Base-by-base conservation (phyloP, 2,329 filamentous ascomycete species). In the Aureobasidium zeae region DNA sequence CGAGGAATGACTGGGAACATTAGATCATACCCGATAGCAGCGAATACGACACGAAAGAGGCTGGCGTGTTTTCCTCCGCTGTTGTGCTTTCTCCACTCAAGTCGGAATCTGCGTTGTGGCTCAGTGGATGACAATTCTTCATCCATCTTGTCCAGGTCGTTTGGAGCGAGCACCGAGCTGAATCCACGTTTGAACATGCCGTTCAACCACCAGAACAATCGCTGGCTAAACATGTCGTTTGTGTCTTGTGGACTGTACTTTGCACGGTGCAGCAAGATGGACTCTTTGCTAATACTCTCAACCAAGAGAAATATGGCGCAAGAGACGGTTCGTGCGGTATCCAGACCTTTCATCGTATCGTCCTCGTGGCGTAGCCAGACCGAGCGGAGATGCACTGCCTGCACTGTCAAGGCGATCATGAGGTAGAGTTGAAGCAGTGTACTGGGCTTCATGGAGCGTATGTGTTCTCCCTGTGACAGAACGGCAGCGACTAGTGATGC, bases 171-270 rank as follows among this genome's bases (percentile, higher is more conserved):
- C 19, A 56, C 50, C 24, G 53, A 55, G 5, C 44, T 46, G 36
- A 56, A 57, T 10, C 46, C 50, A 33, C 48, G 36, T 5, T 38
- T 48, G 45, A 66, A 62, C 2, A 66, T 51, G 12, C 48, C 43
- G 46, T 63, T 62, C 25, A 67, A 48, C 56, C 60, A 65, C 33
- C 54, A 55, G 47, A 63, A 65, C 1, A 61, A 44, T 8, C 58
- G 51, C n/a, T 63, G 52, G 5, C 56, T 57, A 42, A 62, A 61
- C 5, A 65, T 49, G 2, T 60, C 60, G 19, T 55, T 57, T 4
- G 55, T 59, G 41, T 63, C 61, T 46, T 67, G 63, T 1, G 62
- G 63, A 9, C 53, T 51, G 2, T 52, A 47, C 24, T 32, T 52
- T 9, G 46, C 48, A 22, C 51, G 49, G 16, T 38, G 46, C 29